Evolutionary conservation across 768 basidiomycete species (phyloP), one percentile per base, ranked within the genome.

Genomic region (Suillus cothurnatus): DNA sequence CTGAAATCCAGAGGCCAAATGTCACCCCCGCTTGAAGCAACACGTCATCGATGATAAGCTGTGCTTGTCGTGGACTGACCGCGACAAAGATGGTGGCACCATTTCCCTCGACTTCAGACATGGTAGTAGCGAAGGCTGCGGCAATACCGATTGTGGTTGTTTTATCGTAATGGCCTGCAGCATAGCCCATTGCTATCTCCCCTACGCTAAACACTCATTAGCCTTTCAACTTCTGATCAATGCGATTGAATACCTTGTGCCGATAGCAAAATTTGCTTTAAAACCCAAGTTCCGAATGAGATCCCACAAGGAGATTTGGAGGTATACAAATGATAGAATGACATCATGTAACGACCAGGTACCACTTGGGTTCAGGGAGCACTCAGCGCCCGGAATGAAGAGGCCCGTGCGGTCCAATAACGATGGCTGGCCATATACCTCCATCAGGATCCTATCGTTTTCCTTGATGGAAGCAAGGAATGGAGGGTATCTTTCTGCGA

Each of bases 141-240:
- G 78, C 77, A n/a, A 79, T 70, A 43, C 74, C 78, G 39, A 79
- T 38, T 3, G 76, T 71, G 67, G 72, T 77, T 61, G 77, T 70
- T 56, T 72, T 78, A 50, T 78, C 71, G 45, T 76, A 76, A 28
- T 79, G 73, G 12, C 79, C 78, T 2, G 79, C 74, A 15, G 78
- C 77, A 32, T 80, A 80, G 49, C 76, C 72, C 71, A 79, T 79
- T 4, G 75, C 78, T 50, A 79, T 76, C 59, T 80, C 78, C 34
- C 78, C 77, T 67, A 68, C 68, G 71, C 23, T 62, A 28, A 12
- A 53, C 45, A n/a, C 14, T 21, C 17, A 53, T 71, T 56, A 76
- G 62, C 43, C 31, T 19, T 43, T 49, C 8, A 52, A 2, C 3
- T 61, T 62, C n/a, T 50, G 21, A 23, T 38, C 11, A 4, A 21